These are phyloP conservation scores for Xylariaceae sp. DNA, from an alignment of 2,329 filamentous ascomycete species.

Conservation along the genomic window DNA sequence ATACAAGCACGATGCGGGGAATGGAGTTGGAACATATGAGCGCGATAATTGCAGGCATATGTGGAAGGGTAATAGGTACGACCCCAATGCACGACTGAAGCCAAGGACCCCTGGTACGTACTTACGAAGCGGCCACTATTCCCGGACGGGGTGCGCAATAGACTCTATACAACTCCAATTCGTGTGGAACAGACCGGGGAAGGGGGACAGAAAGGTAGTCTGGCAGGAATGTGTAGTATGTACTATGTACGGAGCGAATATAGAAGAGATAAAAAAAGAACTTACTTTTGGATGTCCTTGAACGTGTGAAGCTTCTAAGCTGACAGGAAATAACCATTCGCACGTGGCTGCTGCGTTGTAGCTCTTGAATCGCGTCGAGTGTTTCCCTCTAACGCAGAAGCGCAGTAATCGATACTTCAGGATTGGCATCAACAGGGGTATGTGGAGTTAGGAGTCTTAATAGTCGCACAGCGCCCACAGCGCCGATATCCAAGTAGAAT, in stretches of 20 bases:
- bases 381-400: slow-evolving; percentile 3
- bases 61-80: slow-evolving; percentile 12
- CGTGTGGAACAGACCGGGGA: slow-evolving; percentile 22
- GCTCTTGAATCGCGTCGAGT: neutral
- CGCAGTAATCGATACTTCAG: slow-evolving; percentile 9
- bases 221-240: slow-evolving; percentile 21
- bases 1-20: neutral
- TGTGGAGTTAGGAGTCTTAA: slow-evolving; percentile 23
- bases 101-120: slow-evolving; percentile 7
- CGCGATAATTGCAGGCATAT: slow-evolving; percentile 13
- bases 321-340: neutral
- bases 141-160: slow-evolving; percentile 12
- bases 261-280: slow-evolving; percentile 34
- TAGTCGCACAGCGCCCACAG: slow-evolving; percentile 22
- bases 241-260: no score
- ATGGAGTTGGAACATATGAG: neutral
- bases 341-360: neutral
- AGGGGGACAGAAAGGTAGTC: slow-evolving; percentile 28
- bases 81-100: slow-evolving; percentile 13
- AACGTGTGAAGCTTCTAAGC: slow-evolving; percentile 23
- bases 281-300: slow-evolving; percentile 44
- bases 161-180: slow-evolving; percentile 23
- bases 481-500: slow-evolving; percentile 25
- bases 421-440: slow-evolving; percentile 13
- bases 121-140: slow-evolving; percentile 12